Conservation (phyloP, 371 early-diverging fungal species). For the Mucor ambiguus region DNA sequence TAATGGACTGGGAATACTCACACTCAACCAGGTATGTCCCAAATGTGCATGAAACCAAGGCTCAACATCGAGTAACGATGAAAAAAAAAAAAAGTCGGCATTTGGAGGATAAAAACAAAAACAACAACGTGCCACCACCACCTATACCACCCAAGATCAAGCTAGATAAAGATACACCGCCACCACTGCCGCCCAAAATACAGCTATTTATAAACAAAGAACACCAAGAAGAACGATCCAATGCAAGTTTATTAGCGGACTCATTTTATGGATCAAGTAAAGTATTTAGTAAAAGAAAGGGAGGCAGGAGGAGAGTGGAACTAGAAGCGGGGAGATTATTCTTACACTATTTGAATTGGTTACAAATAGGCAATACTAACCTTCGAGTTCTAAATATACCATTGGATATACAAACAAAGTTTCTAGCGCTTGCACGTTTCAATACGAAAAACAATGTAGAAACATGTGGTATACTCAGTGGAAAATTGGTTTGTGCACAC, state of each 20-base stretch:
- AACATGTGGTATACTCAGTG: conserved; percentile 89
- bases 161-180: conserved; percentile 5
- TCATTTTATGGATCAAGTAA: conserved; percentile 3
- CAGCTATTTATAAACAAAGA: background rate
- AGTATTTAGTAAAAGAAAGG: background rate
- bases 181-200: conserved; percentile 14
- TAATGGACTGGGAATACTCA: background rate
- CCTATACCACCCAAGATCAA: conserved; percentile 18
- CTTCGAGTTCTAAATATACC: conserved; percentile 79
- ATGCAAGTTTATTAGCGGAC: conserved; percentile 7
- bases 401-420: conserved; percentile 56
- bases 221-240: background rate
- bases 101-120: background rate
- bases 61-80: background rate
- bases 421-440: conserved; percentile 67
- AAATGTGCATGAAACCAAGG: background rate
- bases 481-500: conserved; percentile 56
- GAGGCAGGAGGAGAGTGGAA: background rate
- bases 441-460: conserved; percentile 83
- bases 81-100: background rate
- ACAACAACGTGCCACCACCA: conserved; percentile 3
- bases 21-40: background rate
- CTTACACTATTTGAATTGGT: background rate
- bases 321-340: background rate
- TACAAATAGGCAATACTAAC: background rate